Percentiles rank a stretch among this genome's conserved stretches.
These are phyloP conservation scores for Tolypocladium ophioglossoides DNA, from an alignment of 2,329 filamentous ascomycete genomes.

Conservation along the genomic window DNA sequence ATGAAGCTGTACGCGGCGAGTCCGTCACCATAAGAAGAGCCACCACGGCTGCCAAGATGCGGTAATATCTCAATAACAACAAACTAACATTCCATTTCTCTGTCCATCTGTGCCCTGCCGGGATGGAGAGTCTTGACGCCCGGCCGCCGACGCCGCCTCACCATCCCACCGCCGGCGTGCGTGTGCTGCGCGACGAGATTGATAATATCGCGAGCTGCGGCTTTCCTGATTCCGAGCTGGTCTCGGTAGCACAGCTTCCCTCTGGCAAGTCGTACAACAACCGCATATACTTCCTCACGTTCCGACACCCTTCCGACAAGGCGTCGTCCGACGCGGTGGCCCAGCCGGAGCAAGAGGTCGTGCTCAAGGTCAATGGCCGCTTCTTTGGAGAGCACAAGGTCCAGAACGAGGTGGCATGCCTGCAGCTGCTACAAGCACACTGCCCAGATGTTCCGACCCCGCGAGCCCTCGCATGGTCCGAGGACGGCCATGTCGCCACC, in stretches of 20 bases:
- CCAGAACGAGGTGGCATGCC: conserved; percentile 12
- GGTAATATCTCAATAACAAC: too few relatives aligned
- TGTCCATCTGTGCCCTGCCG: neutral
- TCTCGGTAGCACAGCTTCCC: conserved; percentile 4
- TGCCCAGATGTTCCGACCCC: conserved; percentile 10
- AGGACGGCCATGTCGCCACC: conserved; percentile 5
- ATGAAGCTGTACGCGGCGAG: neutral
- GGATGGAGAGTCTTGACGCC: neutral
- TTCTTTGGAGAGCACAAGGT: conserved; percentile 11
- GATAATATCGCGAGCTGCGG: conserved; percentile 1
- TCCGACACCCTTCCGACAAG: neutral
- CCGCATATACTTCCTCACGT: conserved; percentile 10
- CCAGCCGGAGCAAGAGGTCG: conserved; percentile 3
- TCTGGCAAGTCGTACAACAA: conserved; percentile 12
- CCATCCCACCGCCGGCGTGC: conserved; percentile 10
- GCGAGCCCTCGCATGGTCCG: conserved; percentile 10
- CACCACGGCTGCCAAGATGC: neutral
- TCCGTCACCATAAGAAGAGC: neutral
- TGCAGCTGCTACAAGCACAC: conserved; percentile 7
- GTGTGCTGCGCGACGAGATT: conserved; percentile 5
- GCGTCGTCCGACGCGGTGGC: neutral
- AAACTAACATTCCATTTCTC: too few relatives aligned
- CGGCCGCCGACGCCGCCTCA: conserved; percentile 9
- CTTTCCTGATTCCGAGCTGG: conserved; percentile 5
- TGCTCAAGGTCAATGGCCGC: conserved; percentile 11